These are phyloP conservation scores for Corymbia maculata DNA, from an alignment of 345 rosid species.

Conservation along the genomic window DNA sequence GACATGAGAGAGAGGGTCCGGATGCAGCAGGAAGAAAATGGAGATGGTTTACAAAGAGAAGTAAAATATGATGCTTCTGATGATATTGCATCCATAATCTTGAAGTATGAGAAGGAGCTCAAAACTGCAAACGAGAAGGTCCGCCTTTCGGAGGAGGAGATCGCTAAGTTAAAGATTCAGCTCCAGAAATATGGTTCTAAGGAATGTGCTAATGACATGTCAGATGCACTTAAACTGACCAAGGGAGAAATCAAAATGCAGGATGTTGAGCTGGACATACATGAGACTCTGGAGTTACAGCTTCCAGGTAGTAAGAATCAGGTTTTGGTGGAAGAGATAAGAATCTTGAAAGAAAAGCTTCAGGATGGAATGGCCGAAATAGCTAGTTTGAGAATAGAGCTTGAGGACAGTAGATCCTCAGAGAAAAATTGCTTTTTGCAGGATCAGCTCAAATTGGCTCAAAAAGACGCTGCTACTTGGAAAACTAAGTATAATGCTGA, in stretches of 20 bases:
- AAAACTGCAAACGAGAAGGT: slow-evolving; percentile 38
- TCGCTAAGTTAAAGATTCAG: slow-evolving; percentile 37
- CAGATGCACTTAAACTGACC: slow-evolving; percentile 10
- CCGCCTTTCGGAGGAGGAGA: slow-evolving; percentile 40
- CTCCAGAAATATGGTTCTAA: slow-evolving; percentile 26
- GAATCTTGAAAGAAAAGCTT: slow-evolving; percentile 42
- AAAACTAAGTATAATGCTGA: slow-evolving; percentile 41
- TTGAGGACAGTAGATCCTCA: slow-evolving; percentile 18
- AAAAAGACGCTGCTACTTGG: slow-evolving; percentile 31
- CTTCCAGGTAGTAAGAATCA: slow-evolving; percentile 9
- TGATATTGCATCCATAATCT: slow-evolving; percentile 28
- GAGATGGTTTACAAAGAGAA: slow-evolving; percentile 17
- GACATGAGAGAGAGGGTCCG: slow-evolving; percentile 46
- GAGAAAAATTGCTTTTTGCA: slow-evolving; percentile 22
- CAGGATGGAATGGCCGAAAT: slow-evolving; percentile 46
- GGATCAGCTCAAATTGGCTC: slow-evolving; percentile 36
- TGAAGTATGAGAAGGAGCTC: slow-evolving; percentile 50
- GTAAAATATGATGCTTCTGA: slow-evolving; percentile 17
- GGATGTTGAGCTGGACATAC: slow-evolving; percentile 11
- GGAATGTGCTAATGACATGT: slow-evolving; percentile 13
- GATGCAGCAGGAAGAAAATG: slow-evolving; percentile 31
- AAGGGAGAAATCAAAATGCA: slow-evolving; percentile 5
- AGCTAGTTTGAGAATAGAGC: slow-evolving; percentile 23
- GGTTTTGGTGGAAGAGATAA: slow-evolving; percentile 44
- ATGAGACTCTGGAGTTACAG: slow-evolving; percentile 1